A percentile compares a stretch with the other conserved stretches of the same genome.
These are phyloP conservation scores for Clavariopsis aquatica DNA, from an alignment of 495 filamentous ascomycete genomes.

Conservation along the genomic window DNA sequence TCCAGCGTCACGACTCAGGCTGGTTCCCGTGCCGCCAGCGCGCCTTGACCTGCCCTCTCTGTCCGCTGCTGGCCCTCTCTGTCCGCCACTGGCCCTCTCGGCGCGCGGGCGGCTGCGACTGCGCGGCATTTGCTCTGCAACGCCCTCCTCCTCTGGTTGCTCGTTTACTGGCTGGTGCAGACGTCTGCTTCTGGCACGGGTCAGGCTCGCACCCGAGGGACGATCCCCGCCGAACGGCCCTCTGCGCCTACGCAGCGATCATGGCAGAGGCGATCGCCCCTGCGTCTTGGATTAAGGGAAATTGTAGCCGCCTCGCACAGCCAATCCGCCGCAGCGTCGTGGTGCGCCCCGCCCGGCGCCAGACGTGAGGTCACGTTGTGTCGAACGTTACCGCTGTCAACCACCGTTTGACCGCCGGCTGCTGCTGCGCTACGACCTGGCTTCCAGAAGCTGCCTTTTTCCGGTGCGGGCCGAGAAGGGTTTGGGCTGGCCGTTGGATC, in stretches of 20 bases:
- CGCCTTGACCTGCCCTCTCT: neutral
- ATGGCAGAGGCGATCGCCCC: conserved; percentile 37
- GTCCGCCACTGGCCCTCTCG: neutral
- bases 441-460: conserved; percentile 39
- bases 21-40: neutral
- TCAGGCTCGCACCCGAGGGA: conserved; percentile 27
- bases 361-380: conserved; percentile 33
- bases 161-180: no score
- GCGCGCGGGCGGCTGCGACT: conserved; percentile 10
- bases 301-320: conserved; percentile 35
- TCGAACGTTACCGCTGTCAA: conserved; percentile 33
- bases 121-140: no score
- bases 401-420: conserved; percentile 10
- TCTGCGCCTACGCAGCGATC: conserved; percentile 33
- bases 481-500: conserved; percentile 38
- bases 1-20: conserved; percentile 19
- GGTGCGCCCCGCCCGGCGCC: neutral
- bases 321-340: conserved; percentile 21
- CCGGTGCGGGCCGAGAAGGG: conserved; percentile 38
- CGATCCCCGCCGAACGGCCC: conserved; percentile 35
- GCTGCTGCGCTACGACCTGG: conserved; percentile 26
- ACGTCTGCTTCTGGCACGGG: conserved; percentile 35
- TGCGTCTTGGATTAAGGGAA: conserved; percentile 35
- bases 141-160: no score
- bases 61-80: neutral